These are phyloP conservation scores for Stagonosporopsis rhizophila DNA, from an alignment of 2,329 filamentous ascomycete species.

Conservation along the genomic window DNA sequence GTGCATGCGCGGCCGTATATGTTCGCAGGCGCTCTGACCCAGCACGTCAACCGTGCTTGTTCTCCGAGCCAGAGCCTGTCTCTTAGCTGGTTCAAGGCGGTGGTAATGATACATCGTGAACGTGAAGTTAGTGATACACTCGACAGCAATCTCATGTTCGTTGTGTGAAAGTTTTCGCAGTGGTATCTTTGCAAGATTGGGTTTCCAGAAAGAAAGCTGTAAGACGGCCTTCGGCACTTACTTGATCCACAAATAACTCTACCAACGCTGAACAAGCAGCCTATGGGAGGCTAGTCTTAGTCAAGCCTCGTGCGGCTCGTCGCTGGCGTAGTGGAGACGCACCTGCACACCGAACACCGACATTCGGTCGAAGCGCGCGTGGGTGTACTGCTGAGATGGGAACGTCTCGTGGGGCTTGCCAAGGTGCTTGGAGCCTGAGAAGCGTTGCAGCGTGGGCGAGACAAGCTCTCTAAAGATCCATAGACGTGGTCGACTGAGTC, in stretches of 20 bases:
- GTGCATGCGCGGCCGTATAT: conserved; percentile 12
- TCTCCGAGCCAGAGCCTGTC: background rate
- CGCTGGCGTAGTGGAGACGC: conserved; percentile 11
- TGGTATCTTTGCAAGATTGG: conserved; percentile 15
- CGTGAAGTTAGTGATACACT: too few species aligned
- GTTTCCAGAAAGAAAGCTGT: conserved; percentile 16
- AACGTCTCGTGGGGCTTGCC: conserved; percentile 8
- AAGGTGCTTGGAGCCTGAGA: conserved; percentile 8
- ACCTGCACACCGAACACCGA: conserved; percentile 8
- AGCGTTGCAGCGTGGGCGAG: conserved; percentile 2
- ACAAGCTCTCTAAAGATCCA: background rate
- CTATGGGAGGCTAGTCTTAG: conserved; percentile 11
- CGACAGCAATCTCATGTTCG: conserved; percentile 5
- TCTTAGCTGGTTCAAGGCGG: background rate
- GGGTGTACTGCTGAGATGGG: background rate
- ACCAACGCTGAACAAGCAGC: conserved; percentile 2
- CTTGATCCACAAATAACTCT: conserved; percentile 13
- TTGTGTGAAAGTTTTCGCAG: conserved; percentile 1
- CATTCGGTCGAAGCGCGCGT: conserved; percentile 15
- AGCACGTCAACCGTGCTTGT: background rate
- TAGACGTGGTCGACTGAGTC: background rate
- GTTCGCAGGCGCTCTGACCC: background rate
- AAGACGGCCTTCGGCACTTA: conserved; percentile 17
- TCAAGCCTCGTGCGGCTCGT: conserved; percentile 15
- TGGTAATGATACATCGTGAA: background rate